Conservation (phyloP, 2,329 filamentous ascomycete species). For the Penicillium freii region DNA sequence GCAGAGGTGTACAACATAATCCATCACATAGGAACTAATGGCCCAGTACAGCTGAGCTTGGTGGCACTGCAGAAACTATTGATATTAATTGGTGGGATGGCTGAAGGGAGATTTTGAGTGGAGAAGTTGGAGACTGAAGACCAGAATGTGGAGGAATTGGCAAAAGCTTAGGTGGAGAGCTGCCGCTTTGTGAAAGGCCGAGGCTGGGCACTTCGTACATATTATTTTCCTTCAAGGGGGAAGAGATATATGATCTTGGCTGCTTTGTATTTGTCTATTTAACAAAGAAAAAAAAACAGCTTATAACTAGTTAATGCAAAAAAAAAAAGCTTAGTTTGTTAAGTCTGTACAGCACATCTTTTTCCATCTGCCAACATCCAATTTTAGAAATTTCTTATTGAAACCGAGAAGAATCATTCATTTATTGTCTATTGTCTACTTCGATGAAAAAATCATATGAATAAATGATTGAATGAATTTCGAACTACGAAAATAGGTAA, state of each 20-base stretch:
- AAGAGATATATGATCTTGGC: neutral
- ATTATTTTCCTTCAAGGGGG: neutral
- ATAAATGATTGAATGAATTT: neutral
- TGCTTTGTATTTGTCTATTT: neutral
- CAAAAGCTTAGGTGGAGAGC: conserved; percentile 23
- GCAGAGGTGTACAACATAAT: neutral
- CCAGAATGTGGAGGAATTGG: conserved; percentile 14
- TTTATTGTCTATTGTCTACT: too few species aligned
- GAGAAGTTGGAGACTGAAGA: neutral
- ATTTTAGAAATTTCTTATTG: too few species aligned
- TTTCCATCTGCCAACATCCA: neutral
- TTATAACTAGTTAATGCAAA: neutral
- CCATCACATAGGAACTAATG: conserved; percentile 1
- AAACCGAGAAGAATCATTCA: neutral
- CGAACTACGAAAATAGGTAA: neutral
- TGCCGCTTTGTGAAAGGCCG: neutral
- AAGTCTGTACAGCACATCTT: neutral
- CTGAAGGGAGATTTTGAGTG: conserved; percentile 1
- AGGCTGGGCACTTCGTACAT: neutral
- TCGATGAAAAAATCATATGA: too few species aligned
- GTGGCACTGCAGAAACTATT: neutral
- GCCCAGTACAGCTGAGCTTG: neutral
- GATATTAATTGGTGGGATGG: conserved; percentile 3
- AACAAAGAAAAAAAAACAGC: neutral
- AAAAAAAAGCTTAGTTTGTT: neutral